phyloP scores from a whole-genome alignment of 2,329 filamentous ascomycete genomes.

The Trichoderma sp. region DNA sequence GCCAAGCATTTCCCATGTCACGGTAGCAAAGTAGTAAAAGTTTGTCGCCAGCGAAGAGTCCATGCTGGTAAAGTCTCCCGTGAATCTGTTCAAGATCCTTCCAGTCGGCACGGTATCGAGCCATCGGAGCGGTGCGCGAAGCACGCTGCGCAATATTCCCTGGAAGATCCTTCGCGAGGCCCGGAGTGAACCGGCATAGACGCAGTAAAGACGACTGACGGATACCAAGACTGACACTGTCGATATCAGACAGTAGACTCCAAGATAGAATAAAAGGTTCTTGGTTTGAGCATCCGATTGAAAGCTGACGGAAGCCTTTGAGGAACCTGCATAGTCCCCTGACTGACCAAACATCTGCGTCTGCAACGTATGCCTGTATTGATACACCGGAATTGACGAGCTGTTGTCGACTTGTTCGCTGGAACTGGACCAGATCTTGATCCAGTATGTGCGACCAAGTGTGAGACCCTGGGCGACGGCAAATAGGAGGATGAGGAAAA shows the following conservation, averaged over 20 bases:
- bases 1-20: conserved; percentile 8
- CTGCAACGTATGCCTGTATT: not conserved
- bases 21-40: conserved; percentile 16
- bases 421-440: conserved; percentile 12
- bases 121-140: conserved; percentile 22
- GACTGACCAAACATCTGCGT: conserved; percentile 6
- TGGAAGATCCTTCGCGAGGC: conserved; percentile 16
- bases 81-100: conserved; percentile 17
- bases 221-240: conserved; percentile 9
- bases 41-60: conserved; percentile 17
- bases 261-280: conserved; percentile 19
- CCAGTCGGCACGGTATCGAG: conserved; percentile 17
- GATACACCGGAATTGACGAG: not conserved
- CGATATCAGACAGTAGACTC: conserved; percentile 14
- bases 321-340: not conserved
- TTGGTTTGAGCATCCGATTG: not conserved
- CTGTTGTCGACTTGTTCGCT: not conserved
- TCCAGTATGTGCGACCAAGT: conserved; percentile 16
- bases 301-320: not conserved
- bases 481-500: conserved; percentile 10
- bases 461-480: not conserved
- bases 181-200: conserved; percentile 17
- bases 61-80: conserved; percentile 20
- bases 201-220: conserved; percentile 16
- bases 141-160: conserved; percentile 19